phyloP scores from a whole-genome alignment of 73 alveolate species.

The Uronychia setigera region DNA sequence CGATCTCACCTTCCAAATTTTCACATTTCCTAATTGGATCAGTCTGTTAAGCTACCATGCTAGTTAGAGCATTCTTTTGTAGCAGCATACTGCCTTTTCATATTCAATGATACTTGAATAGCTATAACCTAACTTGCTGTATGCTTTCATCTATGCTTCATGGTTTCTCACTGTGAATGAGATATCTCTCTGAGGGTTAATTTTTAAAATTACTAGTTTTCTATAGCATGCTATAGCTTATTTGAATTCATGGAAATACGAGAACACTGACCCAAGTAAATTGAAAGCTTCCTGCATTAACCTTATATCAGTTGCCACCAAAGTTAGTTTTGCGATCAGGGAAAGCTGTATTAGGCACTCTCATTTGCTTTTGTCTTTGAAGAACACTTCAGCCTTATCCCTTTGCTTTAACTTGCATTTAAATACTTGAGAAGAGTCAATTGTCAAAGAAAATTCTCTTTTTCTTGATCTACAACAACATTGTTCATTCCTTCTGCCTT shows the following conservation, averaged over 20 bases:
- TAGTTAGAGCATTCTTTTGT: not conserved
- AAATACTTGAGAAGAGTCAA: not conserved
- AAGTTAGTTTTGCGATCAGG: not conserved
- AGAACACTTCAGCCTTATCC: not conserved
- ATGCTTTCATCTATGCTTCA: not conserved
- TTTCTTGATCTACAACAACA: not conserved
- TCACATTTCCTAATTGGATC: not conserved
- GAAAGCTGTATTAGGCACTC: not conserved
- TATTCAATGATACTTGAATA: not conserved
- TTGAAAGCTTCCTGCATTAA: not conserved
- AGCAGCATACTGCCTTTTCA: not conserved
- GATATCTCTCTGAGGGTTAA: not conserved
- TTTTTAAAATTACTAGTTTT: not conserved
- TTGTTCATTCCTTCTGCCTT: not conserved
- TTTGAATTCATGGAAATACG: not conserved
- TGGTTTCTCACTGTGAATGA: not conserved
- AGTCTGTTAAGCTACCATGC: not conserved
- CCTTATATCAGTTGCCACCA: not conserved
- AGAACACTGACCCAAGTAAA: not conserved
- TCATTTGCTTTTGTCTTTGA: not conserved
- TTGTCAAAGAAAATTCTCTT: not conserved
- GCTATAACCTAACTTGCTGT: not conserved
- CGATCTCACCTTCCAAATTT: not conserved
- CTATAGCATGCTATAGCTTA: not conserved
- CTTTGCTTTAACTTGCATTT: not conserved